Conservation (phyloP, 2,329 filamentous ascomycete genomes). For the Sphaceloma murrayae region DNA sequence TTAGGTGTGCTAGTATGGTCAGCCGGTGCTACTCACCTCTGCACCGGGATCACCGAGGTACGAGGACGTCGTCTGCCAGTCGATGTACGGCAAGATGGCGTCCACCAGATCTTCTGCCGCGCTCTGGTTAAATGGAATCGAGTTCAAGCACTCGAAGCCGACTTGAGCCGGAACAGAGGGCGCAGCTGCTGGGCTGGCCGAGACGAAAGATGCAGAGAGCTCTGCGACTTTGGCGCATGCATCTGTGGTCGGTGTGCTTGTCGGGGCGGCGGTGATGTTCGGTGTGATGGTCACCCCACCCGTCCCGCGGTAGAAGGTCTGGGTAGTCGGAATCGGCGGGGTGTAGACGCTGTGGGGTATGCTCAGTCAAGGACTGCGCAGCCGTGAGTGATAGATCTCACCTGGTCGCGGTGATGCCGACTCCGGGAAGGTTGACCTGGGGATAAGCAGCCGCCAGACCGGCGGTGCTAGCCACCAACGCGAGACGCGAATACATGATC, state of each 20-base stretch:
- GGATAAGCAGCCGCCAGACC: constrained; percentile 3
- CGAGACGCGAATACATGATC: background rate
- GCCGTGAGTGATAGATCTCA: no score
- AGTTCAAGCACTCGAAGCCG: constrained; percentile 39
- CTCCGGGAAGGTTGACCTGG: constrained; percentile 5
- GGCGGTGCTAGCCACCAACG: background rate
- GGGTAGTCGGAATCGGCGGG: constrained; percentile 1
- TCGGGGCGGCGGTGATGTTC: background rate
- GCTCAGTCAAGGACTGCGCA: no score
- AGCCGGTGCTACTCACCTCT: constrained; percentile 23
- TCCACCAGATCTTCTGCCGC: constrained; percentile 33
- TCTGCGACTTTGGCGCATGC: constrained; percentile 25
- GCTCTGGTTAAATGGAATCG: constrained; percentile 37
- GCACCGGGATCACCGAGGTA: constrained; percentile 38
- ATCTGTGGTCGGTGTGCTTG: constrained; percentile 7
- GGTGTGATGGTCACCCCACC: constrained; percentile 9
- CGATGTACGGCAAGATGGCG: constrained; percentile 37
- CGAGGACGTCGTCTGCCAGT: constrained; percentile 38
- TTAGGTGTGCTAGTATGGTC: background rate
- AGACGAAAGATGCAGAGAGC: constrained; percentile 23
- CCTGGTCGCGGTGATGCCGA: constrained; percentile 9
- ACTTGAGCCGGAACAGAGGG: constrained; percentile 36
- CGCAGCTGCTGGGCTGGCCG: constrained; percentile 22
- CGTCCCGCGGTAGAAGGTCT: constrained; percentile 9
- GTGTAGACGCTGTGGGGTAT: constrained; percentile 2